Evolutionary conservation across 306 rosid genomes (phyloP), one percentile per base, ranked within the genome.

Genomic region (Heteromeles arbutifolia): DNA sequence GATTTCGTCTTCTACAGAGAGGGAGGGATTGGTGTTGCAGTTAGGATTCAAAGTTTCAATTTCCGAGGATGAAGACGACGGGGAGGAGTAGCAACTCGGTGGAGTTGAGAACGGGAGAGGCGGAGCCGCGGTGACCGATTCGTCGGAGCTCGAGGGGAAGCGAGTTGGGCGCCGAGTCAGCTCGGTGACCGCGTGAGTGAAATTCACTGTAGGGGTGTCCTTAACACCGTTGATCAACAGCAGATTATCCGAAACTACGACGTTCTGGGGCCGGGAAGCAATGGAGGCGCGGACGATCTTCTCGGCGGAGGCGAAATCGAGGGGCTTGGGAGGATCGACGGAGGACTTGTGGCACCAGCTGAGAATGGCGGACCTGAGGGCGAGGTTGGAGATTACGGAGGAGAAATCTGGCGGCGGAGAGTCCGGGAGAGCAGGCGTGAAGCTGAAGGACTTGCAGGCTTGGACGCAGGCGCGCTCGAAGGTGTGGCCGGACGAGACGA

Each of bases 401-500:
- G 97, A 82, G 77, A 95, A 86, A 83, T 92, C 93, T 15, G 96
- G 92, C 19, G 77, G 77, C 75, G 93, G 85, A 32, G 87, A 84
- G 62, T 90, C 96, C 11, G 72, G 12, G 37, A 92, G 79, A 41
- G 62, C 80, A 14, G 96, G 96, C 6, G 85, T 84, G n/a, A 86
- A 86, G 84, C 79, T 78, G 8, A 84, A 73, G 58, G 84, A 78
- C 82, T 88, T 81, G 44, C 93, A 90, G 15, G 85, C 83, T 24
- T 84, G 84, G 62, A 88, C 86, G 58, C 91, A 84, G 81, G 79
- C 71, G 0, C 92, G 80, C 34, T 96, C 98, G 80, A 90, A 92
- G 73, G 98, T 89, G 77, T 96, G 97, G 37, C 99, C 99, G 0
- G 99, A 92, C 48, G 98, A 78, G 78, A 92, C 90, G 41, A 96